Evolutionary conservation across 306 rosid species (phyloP), one percentile per base, ranked within the genome.

Genomic region (Lagenaria siceraria): DNA sequence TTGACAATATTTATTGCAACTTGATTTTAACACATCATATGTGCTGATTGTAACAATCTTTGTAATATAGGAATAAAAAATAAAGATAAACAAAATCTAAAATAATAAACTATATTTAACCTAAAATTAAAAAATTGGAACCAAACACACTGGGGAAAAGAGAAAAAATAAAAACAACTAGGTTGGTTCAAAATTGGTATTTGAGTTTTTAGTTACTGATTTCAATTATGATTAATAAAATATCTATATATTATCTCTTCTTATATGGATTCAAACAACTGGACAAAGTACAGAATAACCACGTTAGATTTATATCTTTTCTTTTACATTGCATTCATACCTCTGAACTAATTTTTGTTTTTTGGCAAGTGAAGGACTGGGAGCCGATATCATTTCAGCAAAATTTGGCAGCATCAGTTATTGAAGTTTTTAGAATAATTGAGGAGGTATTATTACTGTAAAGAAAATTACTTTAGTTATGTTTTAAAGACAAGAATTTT

Each of bases 371-470:
- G 82, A 77, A 87, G 91, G 82, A 78, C 6, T 85, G 89, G 91
- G 91, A 85, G 43, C 89, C 91, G 43, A 81, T 87, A 77, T 85
- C 87, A 74, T 77, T 78, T 70, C 91, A 87, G 81, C 86, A 87
- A 80, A 87, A 60, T 78, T 87, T 81, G 62, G 87, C 87, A 64
- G 77, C 87, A 61, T 87, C 91, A 46, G 55, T 84, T 27, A 76
- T 87, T 78, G 91, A 87, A 78, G 89, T 87, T 21, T 87, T 87
- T 55, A 81, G 89, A 77, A 85, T 87, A 29, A 78, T 87, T 27
- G 89, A 87, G 80, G 91, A 87, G 91, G 91, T 87, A 76, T 58
- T 55, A 78, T 58, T 54, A 4, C 35, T 59, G 74, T 77, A 17
- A 48, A 76, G 60, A 43, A 60, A 24, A 27, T n/a, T 52, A 62